Base-by-base conservation (phyloP, 768 basidiomycete species). In the Mycena indigotica region DNA sequence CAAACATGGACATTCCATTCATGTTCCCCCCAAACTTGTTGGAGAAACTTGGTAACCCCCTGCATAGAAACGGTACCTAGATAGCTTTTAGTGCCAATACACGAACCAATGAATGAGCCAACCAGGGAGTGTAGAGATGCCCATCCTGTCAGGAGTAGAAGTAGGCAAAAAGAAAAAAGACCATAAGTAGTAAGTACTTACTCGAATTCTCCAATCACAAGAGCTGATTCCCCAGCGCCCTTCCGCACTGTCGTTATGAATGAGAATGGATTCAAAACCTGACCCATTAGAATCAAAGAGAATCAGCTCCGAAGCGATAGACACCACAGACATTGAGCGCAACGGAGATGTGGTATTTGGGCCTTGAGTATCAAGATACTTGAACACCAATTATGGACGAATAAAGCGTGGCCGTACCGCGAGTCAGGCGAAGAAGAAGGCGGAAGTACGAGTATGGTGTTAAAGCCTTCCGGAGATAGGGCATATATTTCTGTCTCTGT, bases 141-240 rank as follows among this genome's bases (percentile, higher is more conserved):
- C 57, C 59, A 59, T 63, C 35, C 63, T 59, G 41, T 30, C 17
- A 12, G 26, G 5, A 48, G n/a, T n/a, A n/a, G n/a, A n/a, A n/a
- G n/a, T n/a, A n/a, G n/a, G n/a, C n/a, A n/a, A n/a, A n/a, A n/a
- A n/a, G n/a, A n/a, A n/a, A n/a, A n/a, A n/a, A n/a, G n/a, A n/a
- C n/a, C n/a, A n/a, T n/a, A n/a, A n/a, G n/a, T n/a, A n/a, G n/a
- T n/a, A n/a, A n/a, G n/a, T n/a, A 63, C 73, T 16, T 39, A 74
- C 73, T 77, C 74, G 63, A 76, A 75, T 30, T 73, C 73, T 5
- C 67, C 74, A 5, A 76, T 66, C 19, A 58, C 51, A 38, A 68
- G 65, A 1, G 73, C 73, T 25, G 64, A 52, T 25, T 68, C 66
- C 17, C 65, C 65, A n/a, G 60, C 66, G 10, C 69, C 72, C 29